These are phyloP conservation scores for Aspergillus fumigatus DNA, from an alignment of 2,329 filamentous ascomycete genomes.

Conservation along the genomic window DNA sequence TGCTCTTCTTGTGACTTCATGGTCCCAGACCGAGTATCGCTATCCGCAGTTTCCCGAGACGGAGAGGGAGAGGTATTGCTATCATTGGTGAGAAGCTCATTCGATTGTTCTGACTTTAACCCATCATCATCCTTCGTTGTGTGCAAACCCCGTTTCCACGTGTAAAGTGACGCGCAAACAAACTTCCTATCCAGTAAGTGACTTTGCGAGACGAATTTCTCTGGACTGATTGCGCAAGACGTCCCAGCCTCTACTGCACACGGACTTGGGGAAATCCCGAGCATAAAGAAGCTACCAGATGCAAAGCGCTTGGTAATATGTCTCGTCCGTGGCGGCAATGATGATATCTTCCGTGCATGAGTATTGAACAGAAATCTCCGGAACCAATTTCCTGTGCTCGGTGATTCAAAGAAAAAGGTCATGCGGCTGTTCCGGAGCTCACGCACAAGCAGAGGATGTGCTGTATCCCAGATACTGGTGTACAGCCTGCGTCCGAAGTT, in stretches of 20 bases:
- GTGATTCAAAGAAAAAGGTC: slow-evolving; percentile 13
- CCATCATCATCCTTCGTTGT: slow-evolving; percentile 20
- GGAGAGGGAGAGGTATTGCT: slow-evolving; percentile 10
- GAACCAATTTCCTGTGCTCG: slow-evolving; percentile 10
- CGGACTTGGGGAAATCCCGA: slow-evolving; percentile 39
- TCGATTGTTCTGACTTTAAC: slow-evolving; percentile 11
- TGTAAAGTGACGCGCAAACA: slow-evolving; percentile 13
- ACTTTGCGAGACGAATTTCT: slow-evolving; percentile 27
- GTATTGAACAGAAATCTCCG: slow-evolving; percentile 12
- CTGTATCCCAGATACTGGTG: slow-evolving; percentile 40
- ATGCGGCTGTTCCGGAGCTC: slow-evolving; percentile 23
- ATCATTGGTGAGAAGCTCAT: slow-evolving; percentile 12
- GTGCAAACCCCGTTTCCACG: slow-evolving; percentile 30
- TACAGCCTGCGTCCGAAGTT: slow-evolving; percentile 45
- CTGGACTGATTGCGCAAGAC: slow-evolving; percentile 27
- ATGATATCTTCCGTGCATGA: slow-evolving; percentile 15
- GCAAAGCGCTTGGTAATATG: slow-evolving; percentile 50
- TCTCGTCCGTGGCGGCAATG: slow-evolving; percentile 21
- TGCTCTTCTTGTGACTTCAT: slow-evolving; percentile 23
- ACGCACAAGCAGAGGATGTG: slow-evolving; percentile 29
- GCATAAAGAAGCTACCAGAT: slow-evolving; percentile 52
- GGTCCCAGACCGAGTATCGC: slow-evolving; percentile 9
- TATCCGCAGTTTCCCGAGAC: slow-evolving; percentile 4
- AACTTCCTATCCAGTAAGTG: slow-evolving; percentile 16
- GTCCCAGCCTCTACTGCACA: slow-evolving; percentile 30